These are phyloP conservation scores for Agaricus blazei DNA, from an alignment of 768 basidiomycete genomes.

Conservation along the genomic window DNA sequence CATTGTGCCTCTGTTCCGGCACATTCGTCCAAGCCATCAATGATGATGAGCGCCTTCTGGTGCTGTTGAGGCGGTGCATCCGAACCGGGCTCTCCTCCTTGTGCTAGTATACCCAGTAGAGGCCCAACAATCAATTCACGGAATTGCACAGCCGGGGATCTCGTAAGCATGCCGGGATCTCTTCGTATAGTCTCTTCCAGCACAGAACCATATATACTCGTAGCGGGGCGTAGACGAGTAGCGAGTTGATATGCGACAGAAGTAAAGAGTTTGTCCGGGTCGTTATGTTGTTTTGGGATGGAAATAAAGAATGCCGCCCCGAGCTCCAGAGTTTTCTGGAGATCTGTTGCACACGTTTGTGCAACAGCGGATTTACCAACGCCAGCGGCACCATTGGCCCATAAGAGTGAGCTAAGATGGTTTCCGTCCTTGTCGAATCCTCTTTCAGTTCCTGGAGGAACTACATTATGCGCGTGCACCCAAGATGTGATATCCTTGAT, in stretches of 20 bases:
- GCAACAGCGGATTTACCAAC: slow-evolving; percentile 24
- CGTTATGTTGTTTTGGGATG: slow-evolving; percentile 19
- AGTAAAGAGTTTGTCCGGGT: slow-evolving; percentile 20
- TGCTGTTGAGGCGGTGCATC: neutral
- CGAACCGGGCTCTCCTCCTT: neutral
- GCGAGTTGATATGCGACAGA: slow-evolving; percentile 27
- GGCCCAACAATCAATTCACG: slow-evolving; percentile 14
- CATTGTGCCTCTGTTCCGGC: slow-evolving; percentile 8
- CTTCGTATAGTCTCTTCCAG: slow-evolving; percentile 11
- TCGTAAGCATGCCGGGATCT: slow-evolving; percentile 14
- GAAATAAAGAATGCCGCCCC: slow-evolving; percentile 33
- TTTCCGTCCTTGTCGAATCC: neutral
- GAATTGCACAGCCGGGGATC: slow-evolving; percentile 14
- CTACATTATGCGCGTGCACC: slow-evolving; percentile 1
- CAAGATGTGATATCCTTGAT: neutral
- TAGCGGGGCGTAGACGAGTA: neutral
- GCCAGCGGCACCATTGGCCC: slow-evolving; percentile 21
- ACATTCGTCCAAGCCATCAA: slow-evolving; percentile 27
- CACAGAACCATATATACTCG: neutral
- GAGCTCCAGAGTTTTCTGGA: slow-evolving; percentile 14
- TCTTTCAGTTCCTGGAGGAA: neutral
- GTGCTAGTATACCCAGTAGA: neutral
- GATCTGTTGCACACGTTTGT: slow-evolving; percentile 18
- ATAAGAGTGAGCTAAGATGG: slow-evolving; percentile 5
- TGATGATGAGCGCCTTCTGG: slow-evolving; percentile 11